Percentiles rank a stretch among this genome's conserved stretches.
These are phyloP conservation scores for Microcos paniculata DNA, from an alignment of 345 rosid genomes.

Conservation along the genomic window DNA sequence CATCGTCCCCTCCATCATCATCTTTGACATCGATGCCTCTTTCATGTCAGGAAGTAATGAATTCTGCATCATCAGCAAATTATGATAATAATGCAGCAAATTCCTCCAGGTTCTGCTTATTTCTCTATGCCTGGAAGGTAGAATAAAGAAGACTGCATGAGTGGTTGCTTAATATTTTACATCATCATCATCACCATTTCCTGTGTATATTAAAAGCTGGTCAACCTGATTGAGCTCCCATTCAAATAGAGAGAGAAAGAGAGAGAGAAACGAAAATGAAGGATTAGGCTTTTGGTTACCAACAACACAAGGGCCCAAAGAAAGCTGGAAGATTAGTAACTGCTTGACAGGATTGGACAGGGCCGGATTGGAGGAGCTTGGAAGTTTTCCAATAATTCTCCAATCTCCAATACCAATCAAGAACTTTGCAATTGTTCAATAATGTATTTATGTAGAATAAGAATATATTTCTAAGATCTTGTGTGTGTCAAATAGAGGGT, in stretches of 20 bases:
- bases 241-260: too few relatives aligned
- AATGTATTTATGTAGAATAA: background rate
- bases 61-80: constrained; percentile 16
- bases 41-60: constrained; percentile 16
- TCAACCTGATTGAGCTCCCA: background rate
- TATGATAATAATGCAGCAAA: constrained; percentile 23
- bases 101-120: constrained; percentile 48
- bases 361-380: constrained; percentile 20
- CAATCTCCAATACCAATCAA: constrained; percentile 14
- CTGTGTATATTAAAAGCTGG: background rate
- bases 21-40: background rate
- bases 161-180: background rate
- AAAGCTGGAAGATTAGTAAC: constrained; percentile 32
- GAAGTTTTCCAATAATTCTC: constrained; percentile 22
- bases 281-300: background rate
- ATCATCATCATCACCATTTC: background rate
- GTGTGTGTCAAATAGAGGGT: background rate
- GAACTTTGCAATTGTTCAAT: background rate
- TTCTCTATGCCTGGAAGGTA: constrained; percentile 50
- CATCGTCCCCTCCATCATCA: constrained; percentile 14
- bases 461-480: background rate
- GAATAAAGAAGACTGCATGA: constrained; percentile 21
- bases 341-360: constrained; percentile 20
- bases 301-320: constrained; percentile 31
- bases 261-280: background rate